These are phyloP conservation scores for Lotmaria passim DNA, from an alignment of 208 protist genomes.

Conservation along the genomic window DNA sequence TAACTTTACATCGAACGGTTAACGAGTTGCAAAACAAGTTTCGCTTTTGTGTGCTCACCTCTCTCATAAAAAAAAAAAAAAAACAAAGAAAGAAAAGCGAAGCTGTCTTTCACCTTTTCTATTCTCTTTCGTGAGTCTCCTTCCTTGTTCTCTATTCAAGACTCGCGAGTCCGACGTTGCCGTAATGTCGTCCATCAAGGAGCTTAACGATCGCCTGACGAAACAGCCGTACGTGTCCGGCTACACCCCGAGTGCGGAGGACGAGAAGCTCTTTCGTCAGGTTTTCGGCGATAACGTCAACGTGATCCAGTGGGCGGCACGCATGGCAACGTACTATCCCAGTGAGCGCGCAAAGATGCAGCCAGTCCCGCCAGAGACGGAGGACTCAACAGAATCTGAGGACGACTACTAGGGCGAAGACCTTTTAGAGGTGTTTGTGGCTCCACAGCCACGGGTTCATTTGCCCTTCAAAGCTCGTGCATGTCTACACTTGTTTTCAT, in stretches of 20 bases:
- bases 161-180: too few relatives aligned
- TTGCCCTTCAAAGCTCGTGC: too few relatives aligned
- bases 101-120: too few relatives aligned
- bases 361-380: conserved; percentile 3
- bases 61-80: too few relatives aligned
- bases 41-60: too few relatives aligned
- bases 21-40: too few relatives aligned
- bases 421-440: not conserved
- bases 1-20: too few relatives aligned
- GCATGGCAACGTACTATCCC: conserved; percentile 75
- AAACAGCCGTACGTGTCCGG: conserved; percentile 66
- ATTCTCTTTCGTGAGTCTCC: conserved; percentile 3
- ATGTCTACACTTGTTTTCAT: too few relatives aligned
- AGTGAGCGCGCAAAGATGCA: conserved; percentile 54
- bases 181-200: conserved; percentile 41
- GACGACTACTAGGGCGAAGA: conserved; percentile 3
- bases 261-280: conserved; percentile 52
- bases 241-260: conserved; percentile 62
- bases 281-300: conserved; percentile 64
- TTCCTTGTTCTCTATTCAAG: not conserved
- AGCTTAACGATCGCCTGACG: conserved; percentile 65
- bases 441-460: too few relatives aligned
- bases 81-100: too few relatives aligned
- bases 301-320: conserved; percentile 64
- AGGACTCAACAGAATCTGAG: conserved; percentile 16